phyloP scores from a whole-genome alignment of 2,329 filamentous ascomycete genomes.

The Aspergillus bombycis region DNA sequence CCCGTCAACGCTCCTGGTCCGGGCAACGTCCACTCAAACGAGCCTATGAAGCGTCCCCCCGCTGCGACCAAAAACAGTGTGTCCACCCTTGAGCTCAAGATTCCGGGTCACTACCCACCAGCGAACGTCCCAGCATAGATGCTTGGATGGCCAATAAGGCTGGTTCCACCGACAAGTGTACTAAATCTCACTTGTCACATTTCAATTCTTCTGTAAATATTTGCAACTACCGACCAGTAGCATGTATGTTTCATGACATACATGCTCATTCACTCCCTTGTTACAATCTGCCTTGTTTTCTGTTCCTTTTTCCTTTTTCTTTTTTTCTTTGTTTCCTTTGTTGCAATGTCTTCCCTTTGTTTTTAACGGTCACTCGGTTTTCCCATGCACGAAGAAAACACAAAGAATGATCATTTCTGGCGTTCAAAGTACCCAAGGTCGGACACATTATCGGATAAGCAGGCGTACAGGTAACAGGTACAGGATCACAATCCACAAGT shows the following conservation, averaged over 20 bases:
- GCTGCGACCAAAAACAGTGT: constrained; percentile 32
- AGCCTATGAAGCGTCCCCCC: constrained; percentile 16
- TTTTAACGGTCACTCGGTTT: constrained; percentile 2
- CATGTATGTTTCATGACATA: background rate
- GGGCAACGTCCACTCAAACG: constrained; percentile 2
- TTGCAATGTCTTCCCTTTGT: constrained; percentile 4
- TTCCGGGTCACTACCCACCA: constrained; percentile 41
- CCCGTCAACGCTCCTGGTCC: background rate
- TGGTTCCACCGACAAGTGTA: background rate
- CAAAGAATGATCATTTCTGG: background rate
- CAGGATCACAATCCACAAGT: background rate
- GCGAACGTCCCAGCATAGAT: constrained; percentile 33
- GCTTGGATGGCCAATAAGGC: background rate
- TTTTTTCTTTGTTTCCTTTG: background rate
- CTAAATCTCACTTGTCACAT: background rate
- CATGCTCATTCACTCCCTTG: background rate
- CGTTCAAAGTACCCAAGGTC: background rate
- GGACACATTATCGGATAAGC: constrained; percentile 1
- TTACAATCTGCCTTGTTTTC: background rate
- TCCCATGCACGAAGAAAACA: background rate
- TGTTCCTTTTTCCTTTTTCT: background rate
- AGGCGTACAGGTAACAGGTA: background rate
- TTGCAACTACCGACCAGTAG: constrained; percentile 3
- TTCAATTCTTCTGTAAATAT: constrained; percentile 8
- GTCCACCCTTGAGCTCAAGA: constrained; percentile 37